Evolutionary conservation across 345 rosid species (phyloP).

Genomic region (Sonneratia caseolaris): DNA sequence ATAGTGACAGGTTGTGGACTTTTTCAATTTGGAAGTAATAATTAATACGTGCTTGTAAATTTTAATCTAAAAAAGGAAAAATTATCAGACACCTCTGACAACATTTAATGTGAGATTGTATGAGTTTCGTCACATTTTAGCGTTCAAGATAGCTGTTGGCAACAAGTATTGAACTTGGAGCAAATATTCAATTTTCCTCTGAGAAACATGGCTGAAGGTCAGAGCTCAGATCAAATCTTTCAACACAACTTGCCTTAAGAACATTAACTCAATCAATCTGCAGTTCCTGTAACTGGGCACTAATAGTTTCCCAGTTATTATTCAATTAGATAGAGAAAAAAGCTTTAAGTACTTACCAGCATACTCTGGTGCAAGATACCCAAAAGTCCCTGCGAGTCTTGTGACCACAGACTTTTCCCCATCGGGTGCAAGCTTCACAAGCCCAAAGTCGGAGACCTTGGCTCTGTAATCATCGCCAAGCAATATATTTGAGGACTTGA

Average conservation of each 20-base stretch:
- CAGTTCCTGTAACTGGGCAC: background rate
- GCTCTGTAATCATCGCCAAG: slow-evolving; percentile 67
- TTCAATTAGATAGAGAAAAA: background rate
- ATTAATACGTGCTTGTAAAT: background rate
- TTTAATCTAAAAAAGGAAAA: background rate
- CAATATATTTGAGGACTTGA: slow-evolving; percentile 65
- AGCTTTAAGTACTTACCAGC: slow-evolving; percentile 40
- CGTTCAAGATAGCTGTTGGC: background rate
- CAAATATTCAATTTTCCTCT: too few species aligned
- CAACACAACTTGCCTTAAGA: background rate
- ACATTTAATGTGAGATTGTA: background rate
- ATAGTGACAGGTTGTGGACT: background rate
- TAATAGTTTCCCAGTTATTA: background rate
- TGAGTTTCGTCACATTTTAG: background rate
- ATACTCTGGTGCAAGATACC: slow-evolving; percentile 82
- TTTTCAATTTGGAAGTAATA: background rate
- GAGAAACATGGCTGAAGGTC: too few species aligned
- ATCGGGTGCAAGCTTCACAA: slow-evolving; percentile 74
- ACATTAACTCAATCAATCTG: background rate
- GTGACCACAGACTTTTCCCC: slow-evolving; percentile 53
- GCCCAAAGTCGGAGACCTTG: slow-evolving; percentile 71
- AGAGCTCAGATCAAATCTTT: background rate
- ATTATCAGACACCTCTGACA: background rate
- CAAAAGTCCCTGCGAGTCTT: slow-evolving; percentile 73
- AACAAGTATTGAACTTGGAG: background rate